Evolutionary conservation across 2,329 filamentous ascomycete genomes (phyloP), one percentile per base, ranked within the genome.

Genomic region (Talaromyces sp.): DNA sequence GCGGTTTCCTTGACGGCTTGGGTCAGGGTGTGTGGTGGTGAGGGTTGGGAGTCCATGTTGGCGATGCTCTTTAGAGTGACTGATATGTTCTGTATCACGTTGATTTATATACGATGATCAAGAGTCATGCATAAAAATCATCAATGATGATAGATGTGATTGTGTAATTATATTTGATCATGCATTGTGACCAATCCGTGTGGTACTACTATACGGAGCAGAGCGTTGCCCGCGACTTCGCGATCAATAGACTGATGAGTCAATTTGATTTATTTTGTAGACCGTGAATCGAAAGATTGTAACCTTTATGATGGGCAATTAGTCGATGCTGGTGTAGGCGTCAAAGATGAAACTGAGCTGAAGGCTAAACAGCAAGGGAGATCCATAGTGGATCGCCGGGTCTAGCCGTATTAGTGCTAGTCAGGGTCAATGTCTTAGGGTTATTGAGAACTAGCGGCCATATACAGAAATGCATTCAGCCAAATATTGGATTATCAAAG

Each of bases 1-100:
- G 72, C 31, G 17, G 59, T 66, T 45, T 73, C 70, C 41, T 69
- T 70, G n/a, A 64, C 50, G 1, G 60, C 39, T 64, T 66, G 61
- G 37, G 63, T 31, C 31, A 61, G 45, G 35, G n/a, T 45, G 45
- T 61, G 63, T 11, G 63, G 57, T 45, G 45, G n/a, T 17, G 43
- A 27, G 31, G 25, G 19, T 52, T 54, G 45, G n/a, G 50, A 19
- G 2, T 63, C 50, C 61, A 63, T 62, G n/a, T 62, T 62, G 33
- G 27, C 9, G 31, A 31, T 50, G 41, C 8, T 11, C 19, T 22
- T 47, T 22, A 37, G 13, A 13, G 35, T 37, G 35, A 37, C 7
- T 10, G 11, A 8, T 37, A 37, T 37, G 35, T 13, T 45, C 10
- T 19, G 27, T 52, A n/a, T 31, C 27, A n/a, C 33, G 15, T 52